A percentile compares a stretch with the other conserved stretches of the same genome.
Evolutionary conservation across 2,329 filamentous ascomycete genomes (phyloP).

Genomic region (Trichoderma semiorbis): DNA sequence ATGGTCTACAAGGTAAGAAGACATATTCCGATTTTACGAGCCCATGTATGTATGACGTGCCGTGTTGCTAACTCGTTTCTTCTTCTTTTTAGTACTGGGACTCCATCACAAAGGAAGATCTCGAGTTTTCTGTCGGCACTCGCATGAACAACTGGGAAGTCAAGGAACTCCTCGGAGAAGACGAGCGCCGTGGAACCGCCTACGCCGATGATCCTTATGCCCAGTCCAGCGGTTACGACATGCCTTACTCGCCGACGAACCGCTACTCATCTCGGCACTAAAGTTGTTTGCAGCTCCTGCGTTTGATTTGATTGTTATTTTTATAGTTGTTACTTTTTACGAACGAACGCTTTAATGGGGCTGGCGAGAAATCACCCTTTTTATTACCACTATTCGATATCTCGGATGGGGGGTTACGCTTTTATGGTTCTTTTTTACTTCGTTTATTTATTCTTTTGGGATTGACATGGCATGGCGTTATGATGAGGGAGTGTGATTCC

Average conservation of each 20-base stretch:
- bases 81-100: slow-evolving; percentile 92
- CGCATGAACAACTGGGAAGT: slow-evolving; percentile 98
- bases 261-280: slow-evolving; percentile 48
- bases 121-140: slow-evolving; percentile 95
- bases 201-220: slow-evolving; percentile 67
- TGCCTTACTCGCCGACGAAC: slow-evolving; percentile 46
- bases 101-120: slow-evolving; percentile 95
- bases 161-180: slow-evolving; percentile 82
- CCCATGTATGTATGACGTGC: neutral
- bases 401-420: slow-evolving; percentile 10
- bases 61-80: slow-evolving; percentile 13
- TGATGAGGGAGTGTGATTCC: slow-evolving; percentile 15
- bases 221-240: slow-evolving; percentile 53
- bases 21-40: neutral
- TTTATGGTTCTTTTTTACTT: slow-evolving; percentile 17
- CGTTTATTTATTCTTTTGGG: slow-evolving; percentile 11
- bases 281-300: slow-evolving; percentile 19
- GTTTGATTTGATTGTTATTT: slow-evolving; percentile 8
- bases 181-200: slow-evolving; percentile 69
- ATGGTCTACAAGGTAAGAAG: slow-evolving; percentile 93
- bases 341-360: neutral
- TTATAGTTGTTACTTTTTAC: neutral
- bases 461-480: slow-evolving; percentile 26
- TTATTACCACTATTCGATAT: neutral
- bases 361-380: neutral